phyloP scores from a whole-genome alignment of 2,329 filamentous ascomycete genomes.

The Magnaporthiopsis poae region DNA sequence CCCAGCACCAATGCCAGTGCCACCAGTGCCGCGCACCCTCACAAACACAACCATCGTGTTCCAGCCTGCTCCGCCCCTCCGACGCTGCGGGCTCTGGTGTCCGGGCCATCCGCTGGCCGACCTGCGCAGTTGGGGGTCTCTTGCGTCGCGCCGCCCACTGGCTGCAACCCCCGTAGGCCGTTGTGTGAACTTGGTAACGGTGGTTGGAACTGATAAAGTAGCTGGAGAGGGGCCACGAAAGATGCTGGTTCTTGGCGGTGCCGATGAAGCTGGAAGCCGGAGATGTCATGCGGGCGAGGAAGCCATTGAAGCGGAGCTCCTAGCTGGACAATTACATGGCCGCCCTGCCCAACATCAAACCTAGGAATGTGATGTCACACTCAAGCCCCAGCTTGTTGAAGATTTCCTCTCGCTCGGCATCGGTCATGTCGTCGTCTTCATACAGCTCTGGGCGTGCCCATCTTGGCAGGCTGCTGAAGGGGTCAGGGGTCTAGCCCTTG shows the following conservation, averaged over 20 bases:
- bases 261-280: conserved; percentile 32
- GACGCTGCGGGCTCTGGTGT: too few species aligned
- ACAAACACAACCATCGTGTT: too few species aligned
- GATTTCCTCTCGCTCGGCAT: conserved; percentile 63
- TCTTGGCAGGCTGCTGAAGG: conserved; percentile 52
- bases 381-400: conserved; percentile 46
- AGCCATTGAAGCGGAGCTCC: conserved; percentile 36
- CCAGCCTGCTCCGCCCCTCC: too few species aligned
- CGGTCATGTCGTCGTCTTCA: conserved; percentile 44
- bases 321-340: too few species aligned
- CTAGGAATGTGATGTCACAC: conserved; percentile 59
- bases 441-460: conserved; percentile 70
- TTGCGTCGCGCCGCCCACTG: too few species aligned
- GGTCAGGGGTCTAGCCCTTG: conserved; percentile 18
- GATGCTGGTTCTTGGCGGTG: conserved; percentile 34
- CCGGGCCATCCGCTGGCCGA: too few species aligned
- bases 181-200: conserved; percentile 12
- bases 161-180: too few species aligned
- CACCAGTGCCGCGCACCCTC: too few species aligned
- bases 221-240: conserved; percentile 72
- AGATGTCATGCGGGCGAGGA: conserved; percentile 49
- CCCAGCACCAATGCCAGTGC: too few species aligned
- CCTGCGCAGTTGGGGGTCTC: too few species aligned
- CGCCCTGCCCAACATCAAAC: too few species aligned
- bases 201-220: conserved; percentile 93